Evolutionary conservation across 164 flowering plant species (phyloP), one percentile per base, ranked within the genome.

Genomic region (Warburgia ugandensis): DNA sequence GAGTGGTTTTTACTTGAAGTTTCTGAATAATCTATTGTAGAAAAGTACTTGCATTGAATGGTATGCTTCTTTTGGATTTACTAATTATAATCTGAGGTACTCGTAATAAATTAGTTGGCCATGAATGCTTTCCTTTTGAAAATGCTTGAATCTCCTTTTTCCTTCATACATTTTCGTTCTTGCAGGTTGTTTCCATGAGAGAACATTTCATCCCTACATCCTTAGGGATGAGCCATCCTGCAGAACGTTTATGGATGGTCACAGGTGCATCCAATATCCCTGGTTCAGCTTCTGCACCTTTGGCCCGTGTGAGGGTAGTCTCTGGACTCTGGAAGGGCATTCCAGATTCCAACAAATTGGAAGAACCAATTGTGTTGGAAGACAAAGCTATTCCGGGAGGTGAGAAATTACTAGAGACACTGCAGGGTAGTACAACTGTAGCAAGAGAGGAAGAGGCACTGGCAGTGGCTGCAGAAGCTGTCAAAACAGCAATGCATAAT

Each of bases 121-220:
- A 21, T 11, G 45, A 10, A 11, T 13, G 20, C 23, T 10, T 6
- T 21, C 23, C 13, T 7, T 21, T 14, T 16, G 45, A 16, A 41
- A 13, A 8, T 41, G 14, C 37, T n/a, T 10, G 37, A 33, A 33
- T 10, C 14, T 14, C n/a, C 48, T 20, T 23, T 8, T 29, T 45
- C 25, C 4, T 20, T 29, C 28, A 8, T 25, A 25, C 13, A 21
- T 45, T 45, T 19, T 28, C 28, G n/a, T 61, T 28, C 6, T 59
- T 64, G 46, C 64, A 91, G 98, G 77, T 81, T 36, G 70, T 88
- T 49, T 46, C 72, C 1, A 51, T 80, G 42, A 16, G 33, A 12
- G 81, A 71, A 48, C 65, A 47, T 42, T 87, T 83, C 54, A 72
- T 80, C 55, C 95, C 98, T 5, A 87, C 96, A 41, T 71, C 88